These are phyloP conservation scores for Pichiaceae sp. DNA, from an alignment of 1,139 yeast species.

Conservation along the genomic window DNA sequence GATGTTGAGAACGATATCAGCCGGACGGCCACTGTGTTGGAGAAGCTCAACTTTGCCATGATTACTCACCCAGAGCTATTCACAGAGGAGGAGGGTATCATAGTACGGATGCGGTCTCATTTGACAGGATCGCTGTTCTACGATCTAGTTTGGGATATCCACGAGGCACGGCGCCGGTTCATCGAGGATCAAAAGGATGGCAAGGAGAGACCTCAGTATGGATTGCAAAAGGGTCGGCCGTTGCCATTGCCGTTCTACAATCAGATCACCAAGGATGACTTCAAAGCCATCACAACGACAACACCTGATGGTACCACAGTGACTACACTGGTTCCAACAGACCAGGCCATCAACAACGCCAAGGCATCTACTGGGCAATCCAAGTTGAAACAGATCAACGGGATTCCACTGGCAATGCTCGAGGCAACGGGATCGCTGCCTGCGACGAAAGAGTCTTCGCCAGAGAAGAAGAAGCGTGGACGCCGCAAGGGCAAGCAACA, in stretches of 20 bases:
- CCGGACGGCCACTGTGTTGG: slow-evolving; percentile 88
- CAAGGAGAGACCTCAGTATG: slow-evolving; percentile 3
- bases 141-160: slow-evolving; percentile 91
- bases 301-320: slow-evolving; percentile 91
- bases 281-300: slow-evolving; percentile 74
- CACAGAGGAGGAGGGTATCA: slow-evolving; percentile 60
- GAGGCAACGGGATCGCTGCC: slow-evolving; percentile 68
- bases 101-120: slow-evolving; percentile 85
- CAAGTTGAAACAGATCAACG: slow-evolving; percentile 62
- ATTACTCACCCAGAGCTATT: slow-evolving; percentile 84
- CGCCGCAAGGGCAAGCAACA: slow-evolving; percentile 1
- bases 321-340: slow-evolving; percentile 83
- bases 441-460: slow-evolving; percentile 10
- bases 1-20: slow-evolving; percentile 86
- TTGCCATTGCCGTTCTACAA: slow-evolving; percentile 87
- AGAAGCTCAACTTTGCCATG: slow-evolving; percentile 78
- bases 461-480: slow-evolving; percentile 1
- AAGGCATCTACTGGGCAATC: slow-evolving; percentile 45
- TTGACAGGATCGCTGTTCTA: slow-evolving; percentile 85
- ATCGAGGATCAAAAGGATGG: slow-evolving; percentile 17
- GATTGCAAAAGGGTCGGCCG: slow-evolving; percentile 25
- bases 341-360: slow-evolving; percentile 56
- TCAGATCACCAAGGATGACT: slow-evolving; percentile 87
- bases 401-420: slow-evolving; percentile 72
- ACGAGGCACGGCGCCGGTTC: slow-evolving; percentile 81